Percentiles rank a stretch among this genome's conserved stretches.
These are phyloP conservation scores for Skeletonema grethae DNA, from an alignment of 108 stramenopile genomes.

Conservation along the genomic window DNA sequence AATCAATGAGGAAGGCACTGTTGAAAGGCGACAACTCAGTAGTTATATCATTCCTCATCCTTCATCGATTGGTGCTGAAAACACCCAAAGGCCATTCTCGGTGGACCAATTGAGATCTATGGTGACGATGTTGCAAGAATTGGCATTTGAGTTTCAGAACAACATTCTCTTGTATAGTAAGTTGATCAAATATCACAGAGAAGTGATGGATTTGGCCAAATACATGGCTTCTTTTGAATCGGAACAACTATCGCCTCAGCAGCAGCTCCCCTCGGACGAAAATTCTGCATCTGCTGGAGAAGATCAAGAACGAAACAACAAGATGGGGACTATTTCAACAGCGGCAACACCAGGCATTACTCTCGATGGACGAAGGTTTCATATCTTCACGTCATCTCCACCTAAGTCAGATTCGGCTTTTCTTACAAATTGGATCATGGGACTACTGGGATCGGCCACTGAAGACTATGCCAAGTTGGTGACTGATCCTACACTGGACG, in stretches of 20 bases:
- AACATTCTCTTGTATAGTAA: background rate
- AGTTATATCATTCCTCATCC: slow-evolving; percentile 26
- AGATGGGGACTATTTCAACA: background rate
- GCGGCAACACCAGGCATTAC: background rate
- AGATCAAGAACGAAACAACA: background rate
- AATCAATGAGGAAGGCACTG: background rate
- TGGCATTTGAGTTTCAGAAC: slow-evolving; percentile 9
- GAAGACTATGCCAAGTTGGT: slow-evolving; percentile 2
- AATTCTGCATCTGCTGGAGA: background rate
- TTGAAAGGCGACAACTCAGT: background rate
- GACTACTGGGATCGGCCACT: slow-evolving; percentile 11
- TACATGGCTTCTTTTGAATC: slow-evolving; percentile 1
- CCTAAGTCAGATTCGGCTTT: slow-evolving; percentile 18
- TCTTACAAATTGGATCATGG: slow-evolving; percentile 28
- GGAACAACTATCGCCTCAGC: background rate
- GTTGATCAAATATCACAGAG: slow-evolving; percentile 12
- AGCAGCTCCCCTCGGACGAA: background rate
- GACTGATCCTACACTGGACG: slow-evolving; percentile 2
- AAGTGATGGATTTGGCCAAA: slow-evolving; percentile 10
- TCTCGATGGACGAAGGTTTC: slow-evolving; percentile 7
- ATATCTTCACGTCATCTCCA: slow-evolving; percentile 17
- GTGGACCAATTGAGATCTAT: slow-evolving; percentile 8
- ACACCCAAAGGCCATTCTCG: slow-evolving; percentile 3
- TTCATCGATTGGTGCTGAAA: slow-evolving; percentile 1
- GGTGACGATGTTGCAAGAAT: slow-evolving; percentile 9